phyloP scores from a whole-genome alignment of 805 yeast genomes.

The Metschnikowia corniflorae region DNA sequence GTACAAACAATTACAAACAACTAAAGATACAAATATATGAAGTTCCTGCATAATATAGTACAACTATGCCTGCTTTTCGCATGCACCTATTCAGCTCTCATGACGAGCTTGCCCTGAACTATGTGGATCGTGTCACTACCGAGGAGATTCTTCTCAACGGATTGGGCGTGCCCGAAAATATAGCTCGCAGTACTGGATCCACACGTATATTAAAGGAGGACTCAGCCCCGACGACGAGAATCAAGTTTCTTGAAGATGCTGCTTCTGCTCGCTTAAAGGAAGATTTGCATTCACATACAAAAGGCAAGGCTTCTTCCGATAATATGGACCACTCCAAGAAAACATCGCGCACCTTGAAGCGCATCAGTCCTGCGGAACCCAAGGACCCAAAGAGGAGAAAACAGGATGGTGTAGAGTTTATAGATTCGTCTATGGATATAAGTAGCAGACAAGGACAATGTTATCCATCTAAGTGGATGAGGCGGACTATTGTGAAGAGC shows the following conservation, averaged over 20 bases:
- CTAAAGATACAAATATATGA: too few relatives aligned
- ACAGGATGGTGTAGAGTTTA: constrained; percentile 4
- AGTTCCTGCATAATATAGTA: too few relatives aligned
- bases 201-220: constrained; percentile 7
- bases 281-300: too few relatives aligned
- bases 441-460: too few relatives aligned
- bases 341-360: constrained; percentile 8
- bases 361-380: constrained; percentile 3
- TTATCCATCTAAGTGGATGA: too few relatives aligned
- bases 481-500: too few relatives aligned
- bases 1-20: too few relatives aligned
- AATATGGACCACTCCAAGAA: constrained; percentile 3
- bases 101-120: constrained; percentile 27
- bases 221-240: constrained; percentile 4
- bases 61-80: too few relatives aligned
- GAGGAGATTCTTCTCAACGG: constrained; percentile 27
- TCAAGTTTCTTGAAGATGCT: constrained; percentile 3
- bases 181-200: constrained; percentile 4
- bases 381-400: constrained; percentile 14
- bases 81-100: too few relatives aligned
- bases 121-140: constrained; percentile 34
- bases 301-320: too few relatives aligned
- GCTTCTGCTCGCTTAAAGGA: constrained; percentile 6
- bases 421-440: constrained; percentile 1
- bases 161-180: constrained; percentile 5